Conservation (phyloP, 2,329 filamentous ascomycete genomes). For the Trichoderma polysporum region DNA sequence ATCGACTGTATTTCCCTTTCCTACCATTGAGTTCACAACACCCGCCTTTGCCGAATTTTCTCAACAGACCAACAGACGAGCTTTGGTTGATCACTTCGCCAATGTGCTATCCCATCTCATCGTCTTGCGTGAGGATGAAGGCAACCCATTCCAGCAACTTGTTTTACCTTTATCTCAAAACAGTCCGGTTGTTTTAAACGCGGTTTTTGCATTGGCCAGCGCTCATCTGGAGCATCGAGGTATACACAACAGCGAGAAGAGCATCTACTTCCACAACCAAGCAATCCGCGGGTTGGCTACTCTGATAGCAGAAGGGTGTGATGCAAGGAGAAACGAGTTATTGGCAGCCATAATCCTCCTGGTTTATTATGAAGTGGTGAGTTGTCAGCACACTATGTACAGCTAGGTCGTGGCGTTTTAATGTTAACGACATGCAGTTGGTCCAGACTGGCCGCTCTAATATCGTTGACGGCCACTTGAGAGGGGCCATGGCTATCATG, state of each 20-base stretch:
- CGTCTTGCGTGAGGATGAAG: conserved; percentile 61
- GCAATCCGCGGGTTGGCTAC: conserved; percentile 58
- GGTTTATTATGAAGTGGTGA: conserved; percentile 63
- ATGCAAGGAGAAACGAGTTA: conserved; percentile 55
- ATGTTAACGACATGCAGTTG: conserved; percentile 42
- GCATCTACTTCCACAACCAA: conserved; percentile 58
- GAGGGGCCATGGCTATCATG: conserved; percentile 63
- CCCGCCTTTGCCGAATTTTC: conserved; percentile 60
- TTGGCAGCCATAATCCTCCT: conserved; percentile 61
- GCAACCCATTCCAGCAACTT: conserved; percentile 63
- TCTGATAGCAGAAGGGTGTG: conserved; percentile 54
- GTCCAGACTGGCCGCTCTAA: conserved; percentile 60
- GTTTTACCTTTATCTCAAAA: conserved; percentile 58
- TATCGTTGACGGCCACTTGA: conserved; percentile 60
- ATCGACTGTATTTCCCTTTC: conserved; percentile 32
- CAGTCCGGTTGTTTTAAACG: conserved; percentile 68
- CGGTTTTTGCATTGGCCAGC: conserved; percentile 78
- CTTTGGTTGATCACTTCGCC: conserved; percentile 61
- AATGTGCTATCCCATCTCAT: conserved; percentile 65
- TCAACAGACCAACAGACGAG: conserved; percentile 52
- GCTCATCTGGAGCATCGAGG: conserved; percentile 75
- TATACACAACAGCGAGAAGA: conserved; percentile 53
- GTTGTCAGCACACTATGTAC: conserved; percentile 30
- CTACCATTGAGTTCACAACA: conserved; percentile 50
- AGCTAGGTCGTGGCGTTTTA: not conserved